A percentile compares a stretch with the other conserved stretches of the same genome.
These are phyloP conservation scores for Scytalidium lignicola DNA, from an alignment of 2,329 filamentous ascomycete genomes.

Conservation along the genomic window DNA sequence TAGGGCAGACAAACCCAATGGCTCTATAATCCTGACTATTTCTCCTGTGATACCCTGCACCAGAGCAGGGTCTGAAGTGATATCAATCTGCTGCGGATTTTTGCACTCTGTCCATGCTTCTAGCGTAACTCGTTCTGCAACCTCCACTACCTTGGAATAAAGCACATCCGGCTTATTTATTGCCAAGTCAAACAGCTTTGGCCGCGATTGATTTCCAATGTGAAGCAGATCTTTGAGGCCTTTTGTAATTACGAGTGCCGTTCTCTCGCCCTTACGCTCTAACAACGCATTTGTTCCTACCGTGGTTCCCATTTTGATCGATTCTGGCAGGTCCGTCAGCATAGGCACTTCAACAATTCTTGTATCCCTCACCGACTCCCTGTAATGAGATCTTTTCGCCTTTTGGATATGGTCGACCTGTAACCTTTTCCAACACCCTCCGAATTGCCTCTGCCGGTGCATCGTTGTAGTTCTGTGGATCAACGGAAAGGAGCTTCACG, in stretches of 20 bases:
- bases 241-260: slow-evolving; percentile 65
- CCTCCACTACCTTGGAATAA: slow-evolving; percentile 62
- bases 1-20: slow-evolving; percentile 37
- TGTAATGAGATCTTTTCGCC: slow-evolving; percentile 61
- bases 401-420: slow-evolving; percentile 52
- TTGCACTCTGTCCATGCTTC: slow-evolving; percentile 70
- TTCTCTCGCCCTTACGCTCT: slow-evolving; percentile 65
- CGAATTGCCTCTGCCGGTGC: slow-evolving; percentile 64
- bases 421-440: slow-evolving; percentile 55
- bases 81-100: slow-evolving; percentile 43
- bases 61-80: slow-evolving; percentile 19
- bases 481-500: slow-evolving; percentile 71
- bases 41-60: slow-evolving; percentile 55
- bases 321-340: no score
- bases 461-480: slow-evolving; percentile 64
- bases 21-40: slow-evolving; percentile 52
- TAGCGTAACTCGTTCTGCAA: slow-evolving; percentile 67
- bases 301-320: slow-evolving; percentile 62
- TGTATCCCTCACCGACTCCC: slow-evolving; percentile 54
- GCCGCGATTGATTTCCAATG: slow-evolving; percentile 68
- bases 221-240: slow-evolving; percentile 68
- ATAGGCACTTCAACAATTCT: no score
- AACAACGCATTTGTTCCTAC: slow-evolving; percentile 72
- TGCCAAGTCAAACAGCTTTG: slow-evolving; percentile 66
- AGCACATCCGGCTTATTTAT: slow-evolving; percentile 63